Evolutionary conservation across 23 red algal species (phyloP), one percentile per base, ranked within the genome.

Genomic region (Pyropia yezoensis): DNA sequence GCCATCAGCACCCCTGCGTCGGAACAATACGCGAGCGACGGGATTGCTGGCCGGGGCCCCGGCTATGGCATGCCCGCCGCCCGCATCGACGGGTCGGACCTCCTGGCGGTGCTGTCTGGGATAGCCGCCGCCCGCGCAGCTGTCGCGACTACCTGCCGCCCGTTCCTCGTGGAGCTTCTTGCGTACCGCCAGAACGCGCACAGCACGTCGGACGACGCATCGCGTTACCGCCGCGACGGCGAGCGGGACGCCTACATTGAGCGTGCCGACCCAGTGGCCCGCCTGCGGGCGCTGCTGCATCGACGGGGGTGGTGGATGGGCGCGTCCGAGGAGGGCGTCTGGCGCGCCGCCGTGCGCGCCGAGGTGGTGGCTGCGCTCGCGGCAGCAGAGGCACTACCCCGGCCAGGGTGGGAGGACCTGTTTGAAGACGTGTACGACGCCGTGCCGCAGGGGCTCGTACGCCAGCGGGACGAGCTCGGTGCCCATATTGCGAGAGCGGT

Each of bases 21-120:
- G 39, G 85, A 89, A 50, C 85, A 89, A 33, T 89, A 83, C 18
- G 66, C 70, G 13, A 64, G 85, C 21, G 75, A 89, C 47, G 75
- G 85, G 12, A 68, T 89, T 19, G 67, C 73, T 18, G 30, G 65
- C 18, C 25, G 75, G 26, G 85, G 61, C 3, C 52, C 50, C 21
- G 77, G 76, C 25, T 89, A 89, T 55, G 85, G 85, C 14, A 81
- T 89, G 30, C 79, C 73, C 29, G 78, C 66, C 21, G 28, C 84
- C 14, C 74, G 85, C 52, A 50, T 82, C n/a, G 85, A 89, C 54
- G 85, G 85, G 16, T 86, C 86, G 45, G 85, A 89, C 52, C 54
- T 66, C 8, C 66, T 70, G 32, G 74, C 85, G 18, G 75, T 81
- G 15, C 33, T 77, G n/a, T 57, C 49, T 12, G 56, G 79, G 32